Evolutionary conservation across 768 basidiomycete species (phyloP), one percentile per base, ranked within the genome.

Genomic region (Leccinellum albellum): DNA sequence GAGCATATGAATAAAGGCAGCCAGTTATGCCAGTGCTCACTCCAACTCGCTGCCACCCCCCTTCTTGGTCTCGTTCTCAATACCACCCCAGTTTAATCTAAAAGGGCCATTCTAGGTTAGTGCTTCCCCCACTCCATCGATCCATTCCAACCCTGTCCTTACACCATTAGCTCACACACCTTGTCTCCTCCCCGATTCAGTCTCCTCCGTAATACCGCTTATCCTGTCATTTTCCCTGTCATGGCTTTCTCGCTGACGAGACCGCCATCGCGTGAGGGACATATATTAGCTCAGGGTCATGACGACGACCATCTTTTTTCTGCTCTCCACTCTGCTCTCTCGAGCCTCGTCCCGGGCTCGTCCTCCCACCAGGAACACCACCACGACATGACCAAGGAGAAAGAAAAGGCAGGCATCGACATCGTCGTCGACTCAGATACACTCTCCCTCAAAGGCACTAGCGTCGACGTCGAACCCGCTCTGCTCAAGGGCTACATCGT

Each of bases 391-490:
- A 68, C 60, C 57, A 75, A 70, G 50, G 78, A 78, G 51, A 80
- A 80, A 60, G 76, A 78, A 32, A 75, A 73, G 26, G 75, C 82
- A n/a, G 75, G 72, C 50, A 77, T 98, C 61, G 89, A 94, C 62
- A 88, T 98, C 64, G 66, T 84, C 53, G 82, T 97, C 54, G 84
- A 89, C 69, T 77, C 80, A 4, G 87, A 89, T 37, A 78, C 75
- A 63, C 74, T 97, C 60, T 78, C 80, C 52, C 81, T 98, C 66
- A 82, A 85, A 60, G 93, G 94, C 48, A 84, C 85, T 7, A 91
- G 92, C 32, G 81, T 80, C 63, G 92, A 96, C 61, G 85, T 92
- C 59, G 89, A 94, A 64, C 87, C 94, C 8, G 84, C 86, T 8
- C 75, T 84, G 15, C 85, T 98, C 61, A 86, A 85, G 45, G 96